Evolutionary conservation across 768 basidiomycete species (phyloP).

Genomic region (Boletus rubescentipes): DNA sequence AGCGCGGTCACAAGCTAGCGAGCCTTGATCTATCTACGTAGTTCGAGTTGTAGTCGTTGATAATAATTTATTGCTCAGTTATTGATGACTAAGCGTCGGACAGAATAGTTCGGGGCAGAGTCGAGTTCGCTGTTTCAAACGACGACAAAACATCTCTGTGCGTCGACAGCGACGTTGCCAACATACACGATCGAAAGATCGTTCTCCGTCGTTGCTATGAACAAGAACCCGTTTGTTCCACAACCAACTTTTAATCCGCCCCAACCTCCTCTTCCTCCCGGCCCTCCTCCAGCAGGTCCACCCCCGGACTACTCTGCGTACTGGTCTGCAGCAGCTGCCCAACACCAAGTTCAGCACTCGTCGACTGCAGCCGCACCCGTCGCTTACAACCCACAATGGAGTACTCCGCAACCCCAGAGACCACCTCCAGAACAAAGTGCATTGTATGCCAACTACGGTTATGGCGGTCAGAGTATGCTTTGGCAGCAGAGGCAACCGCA

Average conservation of each 20-base stretch:
- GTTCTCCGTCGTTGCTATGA: slow-evolving; percentile 46
- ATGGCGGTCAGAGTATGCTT: slow-evolving; percentile 63
- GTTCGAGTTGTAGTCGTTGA: no score
- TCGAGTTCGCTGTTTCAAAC: slow-evolving; percentile 25
- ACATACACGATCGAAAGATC: slow-evolving; percentile 13
- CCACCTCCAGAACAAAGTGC: slow-evolving; percentile 79
- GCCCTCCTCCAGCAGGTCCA: slow-evolving; percentile 70
- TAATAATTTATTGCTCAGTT: neutral
- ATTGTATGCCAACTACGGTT: slow-evolving; percentile 89
- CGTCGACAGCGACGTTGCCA: slow-evolving; percentile 10
- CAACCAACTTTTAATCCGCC: slow-evolving; percentile 66
- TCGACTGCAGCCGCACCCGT: slow-evolving; percentile 39
- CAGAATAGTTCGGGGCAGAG: neutral
- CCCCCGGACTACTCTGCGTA: slow-evolving; percentile 77
- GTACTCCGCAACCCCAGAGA: slow-evolving; percentile 58
- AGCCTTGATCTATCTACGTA: slow-evolving; percentile 2
- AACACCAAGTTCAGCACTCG: slow-evolving; percentile 38
- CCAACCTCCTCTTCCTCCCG: slow-evolving; percentile 79
- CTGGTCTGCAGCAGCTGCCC: slow-evolving; percentile 63
- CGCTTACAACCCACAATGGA: slow-evolving; percentile 68
- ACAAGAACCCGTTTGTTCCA: slow-evolving; percentile 82
- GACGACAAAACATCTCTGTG: slow-evolving; percentile 16
- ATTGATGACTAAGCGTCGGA: slow-evolving; percentile 27
- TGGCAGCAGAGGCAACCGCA: slow-evolving; percentile 72
- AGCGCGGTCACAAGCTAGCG: slow-evolving; percentile 20